Evolutionary conservation across 495 filamentous ascomycete species (phyloP).

Genomic region (Hamigera avellanea): DNA sequence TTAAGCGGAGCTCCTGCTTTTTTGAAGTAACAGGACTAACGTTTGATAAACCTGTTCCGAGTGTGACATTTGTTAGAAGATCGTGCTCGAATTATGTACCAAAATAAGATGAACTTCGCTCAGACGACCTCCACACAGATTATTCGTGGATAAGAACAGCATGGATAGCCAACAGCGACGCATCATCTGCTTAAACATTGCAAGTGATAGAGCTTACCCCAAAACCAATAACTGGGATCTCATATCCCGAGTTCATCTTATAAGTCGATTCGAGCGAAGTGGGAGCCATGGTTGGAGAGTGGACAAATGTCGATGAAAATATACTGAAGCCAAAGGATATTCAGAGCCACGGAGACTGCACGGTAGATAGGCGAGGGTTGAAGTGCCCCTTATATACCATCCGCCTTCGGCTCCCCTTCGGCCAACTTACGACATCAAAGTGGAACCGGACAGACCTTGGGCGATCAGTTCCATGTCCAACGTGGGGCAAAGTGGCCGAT

Average conservation of each 20-base stretch:
- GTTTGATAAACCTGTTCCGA: conserved; percentile 60
- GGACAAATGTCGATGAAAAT: too few relatives aligned
- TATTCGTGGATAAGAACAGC: neutral
- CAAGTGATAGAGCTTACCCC: conserved; percentile 41
- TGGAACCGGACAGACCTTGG: too few relatives aligned
- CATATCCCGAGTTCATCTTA: conserved; percentile 63
- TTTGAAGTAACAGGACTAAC: conserved; percentile 25
- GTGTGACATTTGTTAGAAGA: conserved; percentile 3
- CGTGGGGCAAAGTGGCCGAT: too few relatives aligned
- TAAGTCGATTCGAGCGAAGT: conserved; percentile 52
- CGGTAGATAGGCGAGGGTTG: neutral
- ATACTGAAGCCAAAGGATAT: too few relatives aligned
- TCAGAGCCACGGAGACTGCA: neutral
- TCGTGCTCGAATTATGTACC: too few relatives aligned
- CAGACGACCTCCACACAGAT: neutral
- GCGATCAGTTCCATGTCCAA: too few relatives aligned
- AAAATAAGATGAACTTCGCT: too few relatives aligned
- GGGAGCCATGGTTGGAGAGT: conserved; percentile 36
- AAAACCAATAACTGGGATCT: conserved; percentile 65
- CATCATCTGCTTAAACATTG: neutral
- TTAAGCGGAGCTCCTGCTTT: neutral
- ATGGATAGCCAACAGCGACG: neutral
- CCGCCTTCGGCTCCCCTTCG: too few relatives aligned
- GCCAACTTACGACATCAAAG: too few relatives aligned
- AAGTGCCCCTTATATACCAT: too few relatives aligned